Evolutionary conservation across 805 yeast genomes (phyloP).

Genomic region (Ogataea glucozyma): DNA sequence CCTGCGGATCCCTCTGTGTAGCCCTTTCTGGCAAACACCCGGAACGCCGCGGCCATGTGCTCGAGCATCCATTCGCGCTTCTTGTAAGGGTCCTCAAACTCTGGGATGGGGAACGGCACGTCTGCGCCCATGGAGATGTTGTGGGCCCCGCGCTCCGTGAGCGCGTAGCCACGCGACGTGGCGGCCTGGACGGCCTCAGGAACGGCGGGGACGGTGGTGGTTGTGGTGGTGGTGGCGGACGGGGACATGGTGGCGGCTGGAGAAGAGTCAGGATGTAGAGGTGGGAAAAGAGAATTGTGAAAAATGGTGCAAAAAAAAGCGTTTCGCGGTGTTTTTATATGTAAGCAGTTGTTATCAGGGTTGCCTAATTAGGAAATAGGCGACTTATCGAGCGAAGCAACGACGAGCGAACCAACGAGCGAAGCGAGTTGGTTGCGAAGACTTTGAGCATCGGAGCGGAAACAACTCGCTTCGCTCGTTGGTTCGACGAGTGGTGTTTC

Average conservation of each 20-base stretch:
- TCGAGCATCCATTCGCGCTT: constrained; percentile 58
- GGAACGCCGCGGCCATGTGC: constrained; percentile 85
- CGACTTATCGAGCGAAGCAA: constrained; percentile 6
- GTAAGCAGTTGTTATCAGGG: background rate
- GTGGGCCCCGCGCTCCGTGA: constrained; percentile 54
- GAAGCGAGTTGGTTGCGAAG: no score
- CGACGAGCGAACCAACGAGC: background rate
- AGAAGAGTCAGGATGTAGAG: no score
- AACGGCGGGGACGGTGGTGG: constrained; percentile 10
- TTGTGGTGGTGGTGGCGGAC: constrained; percentile 2
- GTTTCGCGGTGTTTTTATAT: constrained; percentile 1
- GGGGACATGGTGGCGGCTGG: background rate
- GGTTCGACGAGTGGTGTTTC: no score
- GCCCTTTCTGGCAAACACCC: constrained; percentile 78
- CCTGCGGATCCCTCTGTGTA: constrained; percentile 81
- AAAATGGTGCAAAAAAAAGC: no score
- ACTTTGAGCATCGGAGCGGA: no score
- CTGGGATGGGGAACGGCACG: constrained; percentile 54
- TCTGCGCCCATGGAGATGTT: constrained; percentile 57
- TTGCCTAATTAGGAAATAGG: constrained; percentile 15
- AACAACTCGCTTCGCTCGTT: constrained; percentile 2
- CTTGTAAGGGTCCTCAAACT: constrained; percentile 47
- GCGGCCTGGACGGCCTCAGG: constrained; percentile 32
- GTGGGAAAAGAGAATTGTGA: background rate
- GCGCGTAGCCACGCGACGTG: constrained; percentile 44